Base-by-base conservation (phyloP, 2,329 filamentous ascomycete genomes). In the Microcyclospora tardicrescens region DNA sequence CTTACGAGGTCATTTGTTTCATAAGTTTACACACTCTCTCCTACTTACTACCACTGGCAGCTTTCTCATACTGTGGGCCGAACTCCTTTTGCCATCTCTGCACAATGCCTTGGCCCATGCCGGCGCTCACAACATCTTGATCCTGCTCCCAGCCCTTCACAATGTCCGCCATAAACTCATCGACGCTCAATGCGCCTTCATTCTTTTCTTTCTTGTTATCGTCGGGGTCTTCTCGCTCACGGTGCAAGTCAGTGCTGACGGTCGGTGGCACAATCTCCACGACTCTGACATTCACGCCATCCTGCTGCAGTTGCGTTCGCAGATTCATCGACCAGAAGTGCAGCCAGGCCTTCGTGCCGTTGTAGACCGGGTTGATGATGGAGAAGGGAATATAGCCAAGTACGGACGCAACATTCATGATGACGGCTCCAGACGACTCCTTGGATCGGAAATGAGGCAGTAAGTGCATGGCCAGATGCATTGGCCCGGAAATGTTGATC, bases 141-240 rank as follows among this genome's bases (percentile, higher is more conserved):
- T 67, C 71, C 1, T 52, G 54, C 50, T 69, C 64, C 56, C 68
- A 60, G 43, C 65, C 66, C 34, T 50, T 48, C 1, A 55, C 45
- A 1, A 73, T 56, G 37, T 69, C 65, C 5, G 63, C 55, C 57
- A 73, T 69, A 43, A 75, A 77, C 53, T 76, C 72, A 0, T 71
- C 66, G 3, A 75, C 53, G 1, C 55, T 62, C 52, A 77, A 45
- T 14, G 64, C 56, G 16, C 40, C 51, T n/a, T 57, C 45, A 29
- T 70, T 72, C n/a, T 71, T 67, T 5, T 66, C 56, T 57, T 75
- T 76, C 56, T 74, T 77, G 39, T 75, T 75, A 43, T 75, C 69
- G 44, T 75, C 65, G 1, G 72, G 71, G 46, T 76, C 63, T 34
- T 63, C 59, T 19, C 72, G 56, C 46, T 77, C 72, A 0, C 72